Conservation (phyloP, 371 early-diverging fungal species). For the Chytridium lagenaria region DNA sequence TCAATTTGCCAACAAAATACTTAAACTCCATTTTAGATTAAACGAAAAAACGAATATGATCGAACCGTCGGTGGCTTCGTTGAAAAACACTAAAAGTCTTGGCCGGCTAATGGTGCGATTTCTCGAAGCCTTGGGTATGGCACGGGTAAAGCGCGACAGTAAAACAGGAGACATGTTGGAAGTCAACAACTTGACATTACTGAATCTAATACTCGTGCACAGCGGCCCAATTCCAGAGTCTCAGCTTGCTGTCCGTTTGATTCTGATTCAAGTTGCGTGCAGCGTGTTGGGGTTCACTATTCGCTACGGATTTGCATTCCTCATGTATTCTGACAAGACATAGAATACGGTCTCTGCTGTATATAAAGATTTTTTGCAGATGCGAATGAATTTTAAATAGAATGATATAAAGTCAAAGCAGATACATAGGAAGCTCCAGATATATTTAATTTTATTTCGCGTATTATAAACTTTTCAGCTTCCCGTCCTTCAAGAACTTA, state of each 20-base stretch:
- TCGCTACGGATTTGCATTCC: conserved; percentile 74
- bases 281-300: conserved; percentile 77
- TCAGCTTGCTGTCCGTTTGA: conserved; percentile 63
- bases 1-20: background rate
- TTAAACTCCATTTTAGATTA: conserved; percentile 31
- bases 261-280: conserved; percentile 67
- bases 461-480: too few relatives aligned
- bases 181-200: conserved; percentile 88
- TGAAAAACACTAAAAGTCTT: conserved; percentile 25
- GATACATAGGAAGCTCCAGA: too few relatives aligned
- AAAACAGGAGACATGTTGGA: conserved; percentile 38
- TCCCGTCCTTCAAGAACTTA: too few relatives aligned
- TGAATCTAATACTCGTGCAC: conserved; percentile 84
- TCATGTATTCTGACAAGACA: conserved; percentile 29
- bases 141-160: conserved; percentile 39
- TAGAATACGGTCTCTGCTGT: too few relatives aligned
- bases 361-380: too few relatives aligned
- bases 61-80: conserved; percentile 25
- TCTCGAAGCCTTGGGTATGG: conserved; percentile 41
- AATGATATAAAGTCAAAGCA: too few relatives aligned
- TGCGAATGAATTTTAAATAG: too few relatives aligned
- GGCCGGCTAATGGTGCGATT: conserved; percentile 47
- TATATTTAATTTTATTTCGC: too few relatives aligned
- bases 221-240: conserved; percentile 79
- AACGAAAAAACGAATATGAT: conserved; percentile 55